These are phyloP conservation scores for Tetrapisispora taiwanensis DNA, from an alignment of 805 yeast species.

Conservation along the genomic window DNA sequence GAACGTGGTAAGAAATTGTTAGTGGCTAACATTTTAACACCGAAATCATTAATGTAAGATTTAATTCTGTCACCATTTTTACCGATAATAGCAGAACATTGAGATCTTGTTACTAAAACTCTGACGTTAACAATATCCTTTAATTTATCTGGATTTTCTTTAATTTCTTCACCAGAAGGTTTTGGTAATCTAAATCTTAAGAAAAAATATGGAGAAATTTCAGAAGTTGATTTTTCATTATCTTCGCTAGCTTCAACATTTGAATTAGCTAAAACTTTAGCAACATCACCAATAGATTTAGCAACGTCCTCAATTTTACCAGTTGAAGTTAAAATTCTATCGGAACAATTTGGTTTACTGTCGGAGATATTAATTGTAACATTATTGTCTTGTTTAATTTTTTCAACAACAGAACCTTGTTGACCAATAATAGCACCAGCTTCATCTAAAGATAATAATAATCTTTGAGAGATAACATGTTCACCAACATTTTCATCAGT, in stretches of 20 bases:
- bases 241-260: conserved; percentile 25
- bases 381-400: conserved; percentile 60
- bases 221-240: conserved; percentile 10
- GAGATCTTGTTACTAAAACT: conserved; percentile 69
- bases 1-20: conserved; percentile 74
- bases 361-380: conserved; percentile 84
- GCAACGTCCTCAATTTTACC: conserved; percentile 66
- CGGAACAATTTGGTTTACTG: conserved; percentile 69
- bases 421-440: conserved; percentile 88
- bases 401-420: conserved; percentile 68
- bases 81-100: conserved; percentile 84
- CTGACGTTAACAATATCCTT: conserved; percentile 37
- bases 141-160: conserved; percentile 17
- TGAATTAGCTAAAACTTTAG: conserved; percentile 33
- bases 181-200: conserved; percentile 26
- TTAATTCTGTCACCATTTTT: conserved; percentile 73
- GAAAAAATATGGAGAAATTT: conserved; percentile 40
- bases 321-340: conserved; percentile 68
- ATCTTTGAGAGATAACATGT: conserved; percentile 22
- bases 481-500: neutral
- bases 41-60: conserved; percentile 46
- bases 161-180: conserved; percentile 22
- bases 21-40: conserved; percentile 78
- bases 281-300: conserved; percentile 57
- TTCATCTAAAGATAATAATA: conserved; percentile 72